phyloP scores from a whole-genome alignment of 345 rosid genomes.

The Aquilaria sinensis region DNA sequence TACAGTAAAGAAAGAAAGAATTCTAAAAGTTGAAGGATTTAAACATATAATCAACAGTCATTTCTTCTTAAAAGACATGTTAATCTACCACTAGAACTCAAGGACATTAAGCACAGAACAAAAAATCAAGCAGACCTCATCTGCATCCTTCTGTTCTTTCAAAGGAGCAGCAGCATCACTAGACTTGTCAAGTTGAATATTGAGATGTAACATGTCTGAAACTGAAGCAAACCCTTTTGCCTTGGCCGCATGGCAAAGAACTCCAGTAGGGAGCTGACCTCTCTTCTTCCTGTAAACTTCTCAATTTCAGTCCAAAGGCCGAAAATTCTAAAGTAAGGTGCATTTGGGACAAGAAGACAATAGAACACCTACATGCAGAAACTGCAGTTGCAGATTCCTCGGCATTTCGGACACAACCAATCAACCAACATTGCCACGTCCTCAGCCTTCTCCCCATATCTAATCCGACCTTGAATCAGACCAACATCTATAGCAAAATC shows the following conservation, averaged over 20 bases:
- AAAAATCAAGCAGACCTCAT: conserved; percentile 7
- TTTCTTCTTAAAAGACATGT: no score
- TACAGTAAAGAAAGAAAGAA: no score
- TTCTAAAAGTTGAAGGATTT: no score
- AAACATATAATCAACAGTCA: no score
- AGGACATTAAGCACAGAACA: not conserved
- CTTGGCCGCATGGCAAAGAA: conserved; percentile 11
- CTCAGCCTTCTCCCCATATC: conserved; percentile 31
- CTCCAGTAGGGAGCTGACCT: conserved; percentile 16
- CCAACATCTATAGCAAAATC: not conserved
- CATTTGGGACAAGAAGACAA: not conserved
- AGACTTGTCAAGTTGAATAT: conserved; percentile 2
- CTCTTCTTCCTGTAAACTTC: conserved; percentile 13
- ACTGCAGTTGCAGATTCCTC: conserved; percentile 22
- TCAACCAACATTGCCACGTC: conserved; percentile 14
- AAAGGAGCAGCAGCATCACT: not conserved
- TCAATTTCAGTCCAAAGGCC: not conserved
- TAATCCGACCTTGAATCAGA: not conserved
- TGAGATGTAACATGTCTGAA: conserved; percentile 15
- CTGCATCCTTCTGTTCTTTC: not conserved
- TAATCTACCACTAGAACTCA: no score
- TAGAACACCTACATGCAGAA: conserved; percentile 14
- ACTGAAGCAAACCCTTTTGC: conserved; percentile 20
- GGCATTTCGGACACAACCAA: conserved; percentile 23
- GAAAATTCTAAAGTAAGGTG: not conserved